Conservation (phyloP, 1,284 basidiomycete genomes). For the Cryptococcus floricola region DNA sequence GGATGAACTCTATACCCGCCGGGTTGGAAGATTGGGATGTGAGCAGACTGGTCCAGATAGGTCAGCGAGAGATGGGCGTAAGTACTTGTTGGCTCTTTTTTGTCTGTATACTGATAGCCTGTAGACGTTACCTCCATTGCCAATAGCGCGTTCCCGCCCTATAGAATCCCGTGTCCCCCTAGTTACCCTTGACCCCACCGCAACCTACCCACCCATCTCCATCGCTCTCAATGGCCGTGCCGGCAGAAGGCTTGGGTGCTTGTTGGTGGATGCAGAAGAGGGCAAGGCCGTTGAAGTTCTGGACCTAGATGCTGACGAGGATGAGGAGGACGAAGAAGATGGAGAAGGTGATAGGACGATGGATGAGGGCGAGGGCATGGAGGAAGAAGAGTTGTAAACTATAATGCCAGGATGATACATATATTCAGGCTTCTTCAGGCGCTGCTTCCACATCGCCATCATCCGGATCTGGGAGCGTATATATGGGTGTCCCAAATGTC, state of each 20-base stretch:
- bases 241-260: constrained; percentile 35
- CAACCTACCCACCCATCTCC: background rate
- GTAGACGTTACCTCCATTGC: background rate
- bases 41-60: constrained; percentile 1
- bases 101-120: background rate
- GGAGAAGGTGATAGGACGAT: constrained; percentile 22
- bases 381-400: constrained; percentile 1
- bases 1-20: constrained; percentile 1
- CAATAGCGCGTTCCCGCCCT: constrained; percentile 13
- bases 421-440: background rate
- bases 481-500: constrained; percentile 28
- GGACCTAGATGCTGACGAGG: constrained; percentile 40
- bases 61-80: constrained; percentile 5
- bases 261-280: constrained; percentile 18
- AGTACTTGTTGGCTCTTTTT: background rate
- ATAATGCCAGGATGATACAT: background rate
- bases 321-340: constrained; percentile 25
- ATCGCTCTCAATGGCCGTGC: constrained; percentile 37
- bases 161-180: constrained; percentile 3
- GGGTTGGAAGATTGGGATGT: background rate
- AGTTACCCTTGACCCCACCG: background rate
- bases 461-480: constrained; percentile 33
- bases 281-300: constrained; percentile 31
- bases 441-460: constrained; percentile 16
- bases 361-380: constrained; percentile 9